Evolutionary conservation across 2,329 filamentous ascomycete genomes (phyloP), one percentile per base, ranked within the genome.

Genomic region (Dothistroma septosporum): DNA sequence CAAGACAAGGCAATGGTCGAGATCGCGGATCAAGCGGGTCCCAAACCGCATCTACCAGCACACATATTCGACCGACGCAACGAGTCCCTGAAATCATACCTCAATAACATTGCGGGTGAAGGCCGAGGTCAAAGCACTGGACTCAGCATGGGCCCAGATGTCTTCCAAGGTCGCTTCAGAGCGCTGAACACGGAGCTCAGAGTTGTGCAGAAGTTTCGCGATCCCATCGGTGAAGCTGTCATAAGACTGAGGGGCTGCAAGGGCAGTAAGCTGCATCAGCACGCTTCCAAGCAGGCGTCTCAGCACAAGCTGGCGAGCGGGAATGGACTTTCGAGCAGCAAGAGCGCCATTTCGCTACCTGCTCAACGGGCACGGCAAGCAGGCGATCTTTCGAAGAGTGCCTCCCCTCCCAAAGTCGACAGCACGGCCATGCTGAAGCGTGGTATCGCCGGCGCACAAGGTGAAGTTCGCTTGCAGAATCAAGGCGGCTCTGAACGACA

Each of bases 141-240:
- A 10, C n/a, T 67, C 32, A 63, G 55, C 14, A 62, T 73, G 47
- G 69, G 70, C 14, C 69, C 72, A 9, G 71, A 72, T 54, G 68
- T 72, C 22, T 74, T 74, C 62, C 70, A 73, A 57, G 72, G 72
- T 32, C 64, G 72, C 44, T 74, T 74, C 64, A 67, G 70, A 53
- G 72, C 70, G 32, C 66, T 73, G 24, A 70, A 73, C 60, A 71
- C 67, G 7, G 72, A 74, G 61, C 59, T 74, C 37, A 65, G 66
- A 53, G 70, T 74, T 14, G 72, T 73, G 48, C 69, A 73, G 60
- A 70, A 70, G 53, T 74, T 71, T 59, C 70, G 70, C 21, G 69
- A 73, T 57, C 72, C 72, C 0, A 63, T 72, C 46, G 66, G 65
- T n/a, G 72, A 74, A 50, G 66, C 70, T 4, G 55, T 72, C 9